Percentiles rank a stretch among this genome's conserved stretches.
These are phyloP conservation scores for Przewalskia tangutica DNA, from an alignment of 257 asterid species.

Conservation along the genomic window DNA sequence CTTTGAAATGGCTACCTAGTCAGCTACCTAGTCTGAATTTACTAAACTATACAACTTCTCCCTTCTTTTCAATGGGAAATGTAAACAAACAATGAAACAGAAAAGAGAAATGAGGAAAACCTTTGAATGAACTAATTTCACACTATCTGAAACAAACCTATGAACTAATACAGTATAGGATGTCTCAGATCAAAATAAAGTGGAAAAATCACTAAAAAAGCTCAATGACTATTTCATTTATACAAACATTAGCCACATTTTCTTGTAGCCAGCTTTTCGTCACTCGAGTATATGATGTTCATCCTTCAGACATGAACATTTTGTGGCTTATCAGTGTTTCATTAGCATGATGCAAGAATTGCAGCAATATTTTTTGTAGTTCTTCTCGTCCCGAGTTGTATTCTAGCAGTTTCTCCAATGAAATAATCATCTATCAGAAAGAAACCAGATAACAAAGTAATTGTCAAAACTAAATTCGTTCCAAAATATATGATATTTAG, in stretches of 20 bases:
- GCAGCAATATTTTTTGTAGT: not conserved
- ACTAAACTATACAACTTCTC: not conserved
- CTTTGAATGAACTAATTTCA: not conserved
- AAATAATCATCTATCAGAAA: not conserved
- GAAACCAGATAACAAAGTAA: not conserved
- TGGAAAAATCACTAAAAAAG: not conserved
- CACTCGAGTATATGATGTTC: not conserved
- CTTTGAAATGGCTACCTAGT: not conserved
- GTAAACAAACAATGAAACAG: not conserved
- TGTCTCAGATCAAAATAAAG: not conserved
- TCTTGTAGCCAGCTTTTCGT: not conserved
- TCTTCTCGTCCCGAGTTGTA: not conserved
- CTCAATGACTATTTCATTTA: not conserved
- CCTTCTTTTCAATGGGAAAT: not conserved
- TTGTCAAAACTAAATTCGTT: not conserved
- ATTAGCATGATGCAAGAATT: not conserved
- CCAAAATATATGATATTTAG: not conserved
- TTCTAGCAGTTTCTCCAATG: not conserved
- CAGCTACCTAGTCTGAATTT: too few species aligned
- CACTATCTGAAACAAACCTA: not conserved
- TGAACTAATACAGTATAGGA: not conserved
- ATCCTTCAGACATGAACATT: not conserved
- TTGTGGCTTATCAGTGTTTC: not conserved
- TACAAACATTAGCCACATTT: not conserved
- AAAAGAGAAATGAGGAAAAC: not conserved